Evolutionary conservation across 352 stramenopile species (phyloP).

Genomic region (Hyaloperonospora brassicae): DNA sequence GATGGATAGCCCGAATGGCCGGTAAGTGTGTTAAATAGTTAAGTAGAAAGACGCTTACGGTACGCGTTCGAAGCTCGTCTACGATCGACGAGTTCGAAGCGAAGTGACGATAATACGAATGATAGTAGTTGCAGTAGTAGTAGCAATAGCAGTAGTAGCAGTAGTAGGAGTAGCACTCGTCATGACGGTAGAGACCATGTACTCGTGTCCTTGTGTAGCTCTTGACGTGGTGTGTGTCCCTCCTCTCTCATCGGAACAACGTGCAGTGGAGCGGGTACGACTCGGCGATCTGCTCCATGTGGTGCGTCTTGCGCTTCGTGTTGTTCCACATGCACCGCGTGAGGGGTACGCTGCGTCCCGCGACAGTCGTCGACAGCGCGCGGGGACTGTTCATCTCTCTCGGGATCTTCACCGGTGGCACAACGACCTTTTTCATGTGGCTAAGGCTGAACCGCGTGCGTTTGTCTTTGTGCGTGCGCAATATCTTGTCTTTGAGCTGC

Average conservation of each 20-base stretch:
- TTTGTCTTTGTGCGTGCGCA: conserved; percentile 33
- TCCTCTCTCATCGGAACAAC: conserved; percentile 23
- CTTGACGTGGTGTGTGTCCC: background rate
- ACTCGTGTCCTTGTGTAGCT: too few species aligned
- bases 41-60: too few species aligned
- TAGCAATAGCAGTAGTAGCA: too few species aligned
- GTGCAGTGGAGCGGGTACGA: conserved; percentile 33
- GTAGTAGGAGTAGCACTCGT: too few species aligned
- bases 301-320: conserved; percentile 31
- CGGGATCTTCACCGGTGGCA: conserved; percentile 46
- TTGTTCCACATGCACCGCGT: conserved; percentile 42
- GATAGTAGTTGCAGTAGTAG: too few species aligned
- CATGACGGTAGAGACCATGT: too few species aligned
- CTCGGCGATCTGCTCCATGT: conserved; percentile 48
- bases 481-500: conserved; percentile 45
- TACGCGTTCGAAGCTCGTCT: too few species aligned
- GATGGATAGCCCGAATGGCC: too few species aligned
- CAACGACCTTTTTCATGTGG: conserved; percentile 46
- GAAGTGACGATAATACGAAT: too few species aligned
- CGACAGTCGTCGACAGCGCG: conserved; percentile 29
- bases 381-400: conserved; percentile 33
- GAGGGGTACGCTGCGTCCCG: conserved; percentile 38
- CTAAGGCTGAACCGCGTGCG: conserved; percentile 38
- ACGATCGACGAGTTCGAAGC: too few species aligned
- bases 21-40: too few species aligned